phyloP scores from a whole-genome alignment of 2,329 filamentous ascomycete genomes.

The Fusarium domesticum region DNA sequence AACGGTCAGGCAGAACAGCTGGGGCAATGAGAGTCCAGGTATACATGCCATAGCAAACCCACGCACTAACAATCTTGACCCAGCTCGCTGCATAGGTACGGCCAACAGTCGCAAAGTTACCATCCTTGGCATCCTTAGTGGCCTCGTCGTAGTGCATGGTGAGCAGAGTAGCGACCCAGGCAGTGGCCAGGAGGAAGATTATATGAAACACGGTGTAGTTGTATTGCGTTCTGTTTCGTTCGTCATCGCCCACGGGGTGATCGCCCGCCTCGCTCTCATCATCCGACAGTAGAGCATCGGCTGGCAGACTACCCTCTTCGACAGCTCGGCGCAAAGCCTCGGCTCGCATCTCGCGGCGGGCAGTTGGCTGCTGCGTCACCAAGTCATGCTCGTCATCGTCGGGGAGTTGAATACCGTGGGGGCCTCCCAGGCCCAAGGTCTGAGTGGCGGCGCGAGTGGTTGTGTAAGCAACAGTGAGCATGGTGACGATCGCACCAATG shows the following conservation, averaged over 20 bases:
- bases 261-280: constrained; percentile 63
- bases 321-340: constrained; percentile 89
- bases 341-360: constrained; percentile 85
- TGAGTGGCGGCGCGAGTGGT: constrained; percentile 95
- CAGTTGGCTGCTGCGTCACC: constrained; percentile 77
- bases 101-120: constrained; percentile 87
- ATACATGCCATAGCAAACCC: constrained; percentile 95
- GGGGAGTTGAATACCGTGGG: constrained; percentile 51
- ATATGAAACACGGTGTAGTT: constrained; percentile 95
- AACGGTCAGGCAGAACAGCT: constrained; percentile 79
- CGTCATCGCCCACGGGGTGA: constrained; percentile 74
- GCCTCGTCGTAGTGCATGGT: constrained; percentile 68
- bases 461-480: constrained; percentile 95
- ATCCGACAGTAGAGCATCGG: constrained; percentile 78
- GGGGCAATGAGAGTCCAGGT: constrained; percentile 90
- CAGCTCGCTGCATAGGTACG: constrained; percentile 96
- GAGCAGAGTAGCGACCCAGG: constrained; percentile 91
- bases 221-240: constrained; percentile 87
- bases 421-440: constrained; percentile 65
- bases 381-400: constrained; percentile 83
- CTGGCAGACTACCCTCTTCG: constrained; percentile 86
- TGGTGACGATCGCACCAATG: constrained; percentile 90
- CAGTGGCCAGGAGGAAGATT: constrained; percentile 94
- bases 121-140: constrained; percentile 51
- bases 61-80: constrained; percentile 98